Percentiles rank a stretch among this genome's conserved stretches.
Evolutionary conservation across 306 rosid genomes (phyloP).

Genomic region (Alnus glutinosa): DNA sequence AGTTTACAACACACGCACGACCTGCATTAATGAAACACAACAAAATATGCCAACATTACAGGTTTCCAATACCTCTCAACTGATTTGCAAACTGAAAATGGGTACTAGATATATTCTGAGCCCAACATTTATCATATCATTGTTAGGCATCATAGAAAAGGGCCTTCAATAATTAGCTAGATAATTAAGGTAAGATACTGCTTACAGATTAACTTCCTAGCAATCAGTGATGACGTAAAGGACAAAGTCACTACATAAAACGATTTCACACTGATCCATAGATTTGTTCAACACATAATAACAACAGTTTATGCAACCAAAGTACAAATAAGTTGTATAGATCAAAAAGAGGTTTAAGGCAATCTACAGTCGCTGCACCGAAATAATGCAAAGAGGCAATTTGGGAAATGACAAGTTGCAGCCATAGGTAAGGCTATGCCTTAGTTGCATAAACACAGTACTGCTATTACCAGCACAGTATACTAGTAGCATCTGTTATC

Average conservation of each 20-base stretch:
- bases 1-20: neutral
- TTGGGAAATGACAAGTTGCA: neutral
- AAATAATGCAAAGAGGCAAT: neutral
- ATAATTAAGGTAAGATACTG: neutral
- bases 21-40: neutral
- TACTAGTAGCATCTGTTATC: neutral
- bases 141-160: neutral
- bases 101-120: neutral
- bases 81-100: neutral
- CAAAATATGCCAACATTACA: neutral
- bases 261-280: neutral
- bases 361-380: neutral
- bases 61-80: neutral
- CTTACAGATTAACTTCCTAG: neutral
- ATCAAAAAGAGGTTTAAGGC: neutral
- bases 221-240: neutral
- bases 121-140: neutral
- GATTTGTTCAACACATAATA: neutral
- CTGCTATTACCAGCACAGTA: neutral
- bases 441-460: neutral
- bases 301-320: neutral
- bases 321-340: neutral
- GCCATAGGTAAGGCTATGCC: neutral
- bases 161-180: neutral
- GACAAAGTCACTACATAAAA: neutral